A percentile compares a stretch with the other conserved stretches of the same genome.
phyloP scores from a whole-genome alignment of 1,284 basidiomycete genomes.

The Pseudozyma tsukubaensis region DNA sequence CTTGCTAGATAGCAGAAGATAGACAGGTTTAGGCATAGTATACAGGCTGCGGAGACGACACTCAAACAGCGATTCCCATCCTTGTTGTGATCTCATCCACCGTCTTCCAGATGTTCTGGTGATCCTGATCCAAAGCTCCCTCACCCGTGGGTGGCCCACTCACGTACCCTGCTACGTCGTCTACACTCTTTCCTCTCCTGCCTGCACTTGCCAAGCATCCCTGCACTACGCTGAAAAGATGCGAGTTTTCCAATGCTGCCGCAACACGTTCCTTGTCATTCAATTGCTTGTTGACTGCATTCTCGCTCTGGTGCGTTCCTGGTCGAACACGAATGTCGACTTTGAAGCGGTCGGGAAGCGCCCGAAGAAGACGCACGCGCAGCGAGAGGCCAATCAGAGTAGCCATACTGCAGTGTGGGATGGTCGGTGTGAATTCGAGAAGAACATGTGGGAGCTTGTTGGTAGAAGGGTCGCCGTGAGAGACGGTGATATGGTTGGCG shows the following conservation, averaged over 20 bases:
- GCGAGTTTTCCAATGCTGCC: slow-evolving; percentile 91
- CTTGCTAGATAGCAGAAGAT: no score
- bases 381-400: slow-evolving; percentile 95
- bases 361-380: slow-evolving; percentile 87
- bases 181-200: slow-evolving; percentile 65
- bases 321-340: slow-evolving; percentile 92
- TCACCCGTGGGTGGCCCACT: slow-evolving; percentile 18
- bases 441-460: slow-evolving; percentile 73
- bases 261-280: slow-evolving; percentile 99
- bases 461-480: slow-evolving; percentile 56
- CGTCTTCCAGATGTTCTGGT: slow-evolving; percentile 47
- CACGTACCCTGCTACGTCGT: slow-evolving; percentile 36
- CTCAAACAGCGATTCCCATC: slow-evolving; percentile 41
- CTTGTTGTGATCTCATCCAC: slow-evolving; percentile 43
- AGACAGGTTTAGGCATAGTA: no score
- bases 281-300: slow-evolving; percentile 95
- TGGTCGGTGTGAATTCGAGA: slow-evolving; percentile 81
- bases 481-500: slow-evolving; percentile 83
- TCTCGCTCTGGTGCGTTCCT: slow-evolving; percentile 94
- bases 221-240: slow-evolving; percentile 87
- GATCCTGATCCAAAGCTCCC: slow-evolving; percentile 16
- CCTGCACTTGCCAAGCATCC: slow-evolving; percentile 78
- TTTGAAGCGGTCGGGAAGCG: slow-evolving; percentile 91
- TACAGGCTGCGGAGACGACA: no score
- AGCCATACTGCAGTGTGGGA: slow-evolving; percentile 97